Conservation (phyloP, 768 basidiomycete species). For the Lactarius hatsudake region DNA sequence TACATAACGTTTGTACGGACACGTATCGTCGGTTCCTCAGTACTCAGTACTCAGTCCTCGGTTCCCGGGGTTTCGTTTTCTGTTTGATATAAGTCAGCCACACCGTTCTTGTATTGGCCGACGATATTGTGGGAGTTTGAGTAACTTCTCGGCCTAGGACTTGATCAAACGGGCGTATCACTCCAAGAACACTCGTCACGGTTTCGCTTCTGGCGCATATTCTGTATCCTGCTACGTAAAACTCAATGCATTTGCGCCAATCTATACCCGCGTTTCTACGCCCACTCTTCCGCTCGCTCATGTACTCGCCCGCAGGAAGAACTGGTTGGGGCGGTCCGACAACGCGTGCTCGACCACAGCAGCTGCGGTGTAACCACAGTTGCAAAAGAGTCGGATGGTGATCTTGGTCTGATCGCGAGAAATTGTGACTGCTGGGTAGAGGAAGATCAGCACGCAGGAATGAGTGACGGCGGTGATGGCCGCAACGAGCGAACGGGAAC, state of each 20-base stretch:
- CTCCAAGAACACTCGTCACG: no score
- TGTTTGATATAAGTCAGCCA: no score
- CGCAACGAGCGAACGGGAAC: background rate
- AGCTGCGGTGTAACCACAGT: constrained; percentile 87
- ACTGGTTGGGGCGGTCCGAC: constrained; percentile 79
- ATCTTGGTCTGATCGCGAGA: constrained; percentile 50
- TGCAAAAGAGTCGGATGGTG: constrained; percentile 94
- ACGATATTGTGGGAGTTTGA: no score
- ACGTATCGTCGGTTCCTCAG: no score
- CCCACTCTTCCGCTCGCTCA: background rate
- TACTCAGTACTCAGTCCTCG: no score
- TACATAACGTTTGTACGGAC: no score
- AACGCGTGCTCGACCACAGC: constrained; percentile 84
- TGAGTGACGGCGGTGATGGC: background rate
- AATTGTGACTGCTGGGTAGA: background rate
- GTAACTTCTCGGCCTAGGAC: no score
- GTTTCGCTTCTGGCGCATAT: background rate
- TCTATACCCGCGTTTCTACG: background rate
- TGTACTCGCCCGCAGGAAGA: background rate
- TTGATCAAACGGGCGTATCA: no score
- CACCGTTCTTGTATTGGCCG: no score
- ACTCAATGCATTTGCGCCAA: background rate
- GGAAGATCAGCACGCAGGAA: background rate
- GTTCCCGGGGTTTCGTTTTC: no score
- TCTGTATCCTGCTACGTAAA: background rate